phyloP scores from a whole-genome alignment of 1,139 yeast species.

The Lodderomyces oxycetoniae region DNA sequence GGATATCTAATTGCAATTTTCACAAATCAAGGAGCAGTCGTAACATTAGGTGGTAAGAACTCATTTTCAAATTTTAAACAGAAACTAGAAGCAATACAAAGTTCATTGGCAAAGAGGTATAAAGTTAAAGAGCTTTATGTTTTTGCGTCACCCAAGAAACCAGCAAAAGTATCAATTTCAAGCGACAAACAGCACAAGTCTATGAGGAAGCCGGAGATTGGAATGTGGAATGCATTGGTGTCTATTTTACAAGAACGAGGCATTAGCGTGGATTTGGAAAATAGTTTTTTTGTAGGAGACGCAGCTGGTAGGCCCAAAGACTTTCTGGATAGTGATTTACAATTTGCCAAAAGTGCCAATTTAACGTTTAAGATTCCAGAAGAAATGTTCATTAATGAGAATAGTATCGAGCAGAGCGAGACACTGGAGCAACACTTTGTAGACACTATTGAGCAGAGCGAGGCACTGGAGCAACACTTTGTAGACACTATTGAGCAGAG shows the following conservation, averaged over 20 bases:
- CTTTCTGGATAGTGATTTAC: conserved; percentile 70
- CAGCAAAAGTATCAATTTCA: conserved; percentile 25
- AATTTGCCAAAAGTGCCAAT: conserved; percentile 58
- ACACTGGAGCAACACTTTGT: too few relatives aligned
- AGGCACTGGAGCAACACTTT: too few relatives aligned
- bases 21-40: conserved; percentile 79
- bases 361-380: conserved; percentile 68
- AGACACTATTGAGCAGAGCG: too few relatives aligned
- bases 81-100: conserved; percentile 31
- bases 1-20: conserved; percentile 57
- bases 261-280: conserved; percentile 29
- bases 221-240: conserved; percentile 60
- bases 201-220: conserved; percentile 71
- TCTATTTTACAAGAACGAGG: conserved; percentile 25
- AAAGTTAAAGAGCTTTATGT: conserved; percentile 37
- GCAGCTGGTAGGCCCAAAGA: conserved; percentile 85
- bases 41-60: conserved; percentile 41
- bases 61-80: conserved; percentile 45
- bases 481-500: too few relatives aligned
- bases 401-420: too few relatives aligned
- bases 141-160: conserved; percentile 59
- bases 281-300: conserved; percentile 82
- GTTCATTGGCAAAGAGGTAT: conserved; percentile 8
- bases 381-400: conserved; percentile 45
- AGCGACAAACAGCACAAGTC: conserved; percentile 30